Percentiles rank a stretch among this genome's conserved stretches.
phyloP scores from a whole-genome alignment of 1,284 basidiomycete genomes.

The Tylopilus sp. region DNA sequence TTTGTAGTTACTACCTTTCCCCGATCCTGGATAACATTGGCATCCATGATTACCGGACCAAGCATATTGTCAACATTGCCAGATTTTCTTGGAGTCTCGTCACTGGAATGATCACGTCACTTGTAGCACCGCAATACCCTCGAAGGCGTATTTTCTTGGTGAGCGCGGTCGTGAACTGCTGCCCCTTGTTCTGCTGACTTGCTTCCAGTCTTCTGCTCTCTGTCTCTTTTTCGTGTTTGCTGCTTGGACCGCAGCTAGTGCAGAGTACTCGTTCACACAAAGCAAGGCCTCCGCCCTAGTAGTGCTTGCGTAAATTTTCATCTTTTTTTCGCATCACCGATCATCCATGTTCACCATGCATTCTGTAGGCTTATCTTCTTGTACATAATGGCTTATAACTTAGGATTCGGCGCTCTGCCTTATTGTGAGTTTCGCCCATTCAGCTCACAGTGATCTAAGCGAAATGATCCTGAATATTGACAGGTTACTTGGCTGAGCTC shows the following conservation, averaged over 20 bases:
- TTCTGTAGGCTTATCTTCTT: conserved; percentile 5
- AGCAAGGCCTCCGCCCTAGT: conserved; percentile 7
- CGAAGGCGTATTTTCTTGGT: conserved; percentile 32
- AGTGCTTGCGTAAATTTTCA: conserved; percentile 20
- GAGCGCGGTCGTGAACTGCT: background rate
- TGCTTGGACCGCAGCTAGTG: conserved; percentile 31
- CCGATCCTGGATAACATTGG: conserved; percentile 31
- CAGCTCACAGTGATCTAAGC: background rate
- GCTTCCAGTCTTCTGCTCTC: conserved; percentile 16
- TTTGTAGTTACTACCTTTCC: conserved; percentile 22
- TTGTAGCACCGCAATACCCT: conserved; percentile 26
- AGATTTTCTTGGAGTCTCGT: conserved; percentile 24
- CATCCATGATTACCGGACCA: conserved; percentile 30
- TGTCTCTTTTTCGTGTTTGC: conserved; percentile 31
- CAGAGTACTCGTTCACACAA: conserved; percentile 29
- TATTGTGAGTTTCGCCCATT: background rate
- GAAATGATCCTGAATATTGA: background rate
- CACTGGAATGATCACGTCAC: conserved; percentile 11
- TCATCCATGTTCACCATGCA: background rate
- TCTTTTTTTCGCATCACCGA: background rate
- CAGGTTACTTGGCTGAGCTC: conserved; percentile 5
- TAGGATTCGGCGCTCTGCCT: background rate
- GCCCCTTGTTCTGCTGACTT: conserved; percentile 1
- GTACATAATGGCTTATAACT: background rate
- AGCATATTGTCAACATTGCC: conserved; percentile 28